Base-by-base conservation (phyloP, 441 rosid genomes). In the Populus trichocarpa region DNA sequence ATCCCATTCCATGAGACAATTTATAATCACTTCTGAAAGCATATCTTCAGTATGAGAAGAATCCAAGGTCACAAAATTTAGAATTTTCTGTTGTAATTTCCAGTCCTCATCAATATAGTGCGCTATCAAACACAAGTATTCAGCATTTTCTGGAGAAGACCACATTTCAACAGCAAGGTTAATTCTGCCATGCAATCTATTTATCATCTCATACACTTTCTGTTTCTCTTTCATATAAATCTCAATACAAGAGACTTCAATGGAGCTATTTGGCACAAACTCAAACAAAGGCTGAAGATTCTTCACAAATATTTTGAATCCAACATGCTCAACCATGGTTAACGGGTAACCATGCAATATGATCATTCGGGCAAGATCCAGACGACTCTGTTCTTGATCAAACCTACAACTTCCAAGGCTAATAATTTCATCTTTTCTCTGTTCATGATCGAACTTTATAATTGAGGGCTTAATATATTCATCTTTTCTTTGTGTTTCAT, bases 361-460 rank as follows among this genome's bases (percentile, higher is more conserved):
- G 70, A 96, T 91, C 99, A 96, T 96, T 68, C 97, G 94, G 14
- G 98, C 94, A 80, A 96, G 94, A 87, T 96, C 97, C 76, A 82
- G 81, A 76, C 77, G 90, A 81, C 94, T 95, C 74, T 91, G 84
- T 57, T 91, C 95, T 79, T 88, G 98, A 80, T 90, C 92, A 68
- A 93, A 95, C 88, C 91, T 90, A 71, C 91, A 83, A 81, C 86
- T 87, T 40, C 90, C 97, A 68, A 90, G 77, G 86, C 80, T 89
- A 30, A 92, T 53, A 63, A 86, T 74, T 79, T 92, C 98, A 66
- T 93, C 97, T 84, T 86, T 92, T 73, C 90, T 90, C 74, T 81
- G 91, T 13, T 91, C 95, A 23, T 84, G 93, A 73, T 93, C 96
- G 83, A 86, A 89, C 89, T 91, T 93, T 46, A 89, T 14, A 40